Evolutionary conservation across 371 early-diverging fungal genomes (phyloP).

Genomic region (Mucor lusitanicus): DNA sequence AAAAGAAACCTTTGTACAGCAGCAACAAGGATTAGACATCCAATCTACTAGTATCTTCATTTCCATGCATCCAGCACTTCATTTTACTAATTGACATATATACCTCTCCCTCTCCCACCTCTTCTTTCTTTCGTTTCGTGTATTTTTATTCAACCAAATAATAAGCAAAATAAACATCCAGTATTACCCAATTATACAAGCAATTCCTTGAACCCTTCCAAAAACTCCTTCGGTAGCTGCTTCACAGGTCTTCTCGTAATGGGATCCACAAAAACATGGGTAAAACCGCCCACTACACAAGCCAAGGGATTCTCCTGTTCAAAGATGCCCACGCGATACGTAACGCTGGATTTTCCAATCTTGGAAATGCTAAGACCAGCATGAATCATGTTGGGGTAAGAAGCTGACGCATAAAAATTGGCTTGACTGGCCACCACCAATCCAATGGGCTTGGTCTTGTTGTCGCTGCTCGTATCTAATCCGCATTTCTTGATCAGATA

Average conservation of each 20-base stretch:
- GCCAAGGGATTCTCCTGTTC: slow-evolving; percentile 40
- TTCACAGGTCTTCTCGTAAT: slow-evolving; percentile 34
- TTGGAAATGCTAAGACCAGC: slow-evolving; percentile 59
- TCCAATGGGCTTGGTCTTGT: slow-evolving; percentile 49
- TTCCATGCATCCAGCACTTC: background rate
- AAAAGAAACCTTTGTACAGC: slow-evolving; percentile 1
- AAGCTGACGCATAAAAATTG: slow-evolving; percentile 50
- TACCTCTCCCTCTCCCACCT: background rate
- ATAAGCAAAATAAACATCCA: background rate
- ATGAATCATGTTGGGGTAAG: slow-evolving; percentile 56
- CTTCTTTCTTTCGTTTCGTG: background rate
- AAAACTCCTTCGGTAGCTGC: slow-evolving; percentile 25
- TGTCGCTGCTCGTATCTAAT: slow-evolving; percentile 36
- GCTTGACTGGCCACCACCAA: slow-evolving; percentile 57
- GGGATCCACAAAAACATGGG: slow-evolving; percentile 52
- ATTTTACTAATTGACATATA: background rate
- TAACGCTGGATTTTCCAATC: slow-evolving; percentile 58
- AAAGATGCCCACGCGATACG: slow-evolving; percentile 65
- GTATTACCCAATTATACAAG: background rate
- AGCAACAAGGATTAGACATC: background rate
- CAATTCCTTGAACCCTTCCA: slow-evolving; percentile 21
- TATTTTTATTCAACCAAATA: slow-evolving; percentile 3
- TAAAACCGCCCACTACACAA: slow-evolving; percentile 48
- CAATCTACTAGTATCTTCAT: background rate
- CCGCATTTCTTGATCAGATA: slow-evolving; percentile 57